Base-by-base conservation (phyloP, 1,139 yeast genomes). In the Suhomyces taliae region DNA sequence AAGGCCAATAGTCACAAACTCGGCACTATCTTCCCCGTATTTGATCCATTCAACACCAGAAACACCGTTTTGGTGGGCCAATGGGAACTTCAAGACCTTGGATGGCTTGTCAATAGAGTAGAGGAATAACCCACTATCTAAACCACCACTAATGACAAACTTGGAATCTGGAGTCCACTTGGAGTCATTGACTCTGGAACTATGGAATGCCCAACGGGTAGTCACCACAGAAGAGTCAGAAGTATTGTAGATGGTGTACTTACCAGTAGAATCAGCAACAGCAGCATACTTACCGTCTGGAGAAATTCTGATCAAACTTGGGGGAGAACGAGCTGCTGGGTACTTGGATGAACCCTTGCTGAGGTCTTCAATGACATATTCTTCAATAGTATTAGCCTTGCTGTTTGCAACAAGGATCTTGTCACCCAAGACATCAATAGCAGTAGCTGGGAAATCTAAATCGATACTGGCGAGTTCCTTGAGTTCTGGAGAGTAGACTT, bases 131-230 rank as follows among this genome's bases (percentile, higher is more conserved):
- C 87, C 85, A 10, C 96, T 85, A 61, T 93, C 99, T 47, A 90
- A 72, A 0, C 97, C 89, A 1, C 87, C 95, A 51, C 93, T 82
- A 19, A 85, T 86, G 42, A 88, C 78, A 55, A 77, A 83, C 55
- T 85, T 81, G 46, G 90, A 87, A 55, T 87, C 90, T 3, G 72
- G 66, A 39, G 85, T 79, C 98, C 98, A 93, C 33, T 82, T 69
- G 41, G 95, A 87, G 35, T 85, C 81, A 47, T 81, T 83, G 50
- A 93, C 86, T 49, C 80, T 83, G 47, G 96, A 85, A 3, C 91
- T 87, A 64, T 95, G 97, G 82, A 88, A 91, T 0, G 96, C 86
- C 99, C 99, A 93, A 62, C 98, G 81, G 0, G 95, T 82, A 1
- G 98, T 90, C 40, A 87, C 81, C 7, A 88, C 73, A 7, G 78